These are phyloP conservation scores for Pseudohalonectria lignicola DNA, from an alignment of 2,329 filamentous ascomycete genomes.

Conservation along the genomic window DNA sequence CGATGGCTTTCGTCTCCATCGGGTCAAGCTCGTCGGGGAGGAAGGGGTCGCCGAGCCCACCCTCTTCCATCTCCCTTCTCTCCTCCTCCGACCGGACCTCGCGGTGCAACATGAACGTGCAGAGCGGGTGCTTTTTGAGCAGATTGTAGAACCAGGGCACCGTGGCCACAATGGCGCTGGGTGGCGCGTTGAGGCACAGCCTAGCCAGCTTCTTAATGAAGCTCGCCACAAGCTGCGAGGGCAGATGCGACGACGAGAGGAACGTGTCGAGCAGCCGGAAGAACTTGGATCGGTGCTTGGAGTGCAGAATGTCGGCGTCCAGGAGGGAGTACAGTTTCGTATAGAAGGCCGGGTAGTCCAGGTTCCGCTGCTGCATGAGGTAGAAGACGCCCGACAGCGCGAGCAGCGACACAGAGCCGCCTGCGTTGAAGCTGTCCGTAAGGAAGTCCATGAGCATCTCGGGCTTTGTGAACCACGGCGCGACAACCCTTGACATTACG, in stretches of 20 bases:
- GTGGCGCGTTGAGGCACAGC: constrained; percentile 77
- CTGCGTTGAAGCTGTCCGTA: constrained; percentile 82
- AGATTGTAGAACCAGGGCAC: constrained; percentile 95
- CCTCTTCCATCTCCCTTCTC: constrained; percentile 43
- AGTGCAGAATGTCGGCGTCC: constrained; percentile 77
- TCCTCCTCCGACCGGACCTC: constrained; percentile 47
- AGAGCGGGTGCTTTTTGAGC: constrained; percentile 77
- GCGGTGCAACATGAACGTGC: constrained; percentile 94
- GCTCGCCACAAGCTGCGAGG: constrained; percentile 80
- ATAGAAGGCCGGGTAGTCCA: constrained; percentile 95
- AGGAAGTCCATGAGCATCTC: constrained; percentile 93
- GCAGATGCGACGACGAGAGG: constrained; percentile 82
- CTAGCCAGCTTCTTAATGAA: constrained; percentile 91
- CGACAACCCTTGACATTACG: constrained; percentile 65
- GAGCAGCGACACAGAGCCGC: constrained; percentile 77
- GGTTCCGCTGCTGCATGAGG: constrained; percentile 82
- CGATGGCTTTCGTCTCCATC: constrained; percentile 75
- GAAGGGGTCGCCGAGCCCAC: constrained; percentile 63
- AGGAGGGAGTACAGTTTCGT: constrained; percentile 86
- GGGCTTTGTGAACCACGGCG: constrained; percentile 80
- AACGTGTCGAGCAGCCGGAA: constrained; percentile 89
- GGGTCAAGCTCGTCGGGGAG: constrained; percentile 66
- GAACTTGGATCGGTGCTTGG: constrained; percentile 83
- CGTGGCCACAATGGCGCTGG: constrained; percentile 77
- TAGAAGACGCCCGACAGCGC: constrained; percentile 91